Evolutionary conservation across 495 filamentous ascomycete species (phyloP), one percentile per base, ranked within the genome.

Genomic region (Penicillium manginii): DNA sequence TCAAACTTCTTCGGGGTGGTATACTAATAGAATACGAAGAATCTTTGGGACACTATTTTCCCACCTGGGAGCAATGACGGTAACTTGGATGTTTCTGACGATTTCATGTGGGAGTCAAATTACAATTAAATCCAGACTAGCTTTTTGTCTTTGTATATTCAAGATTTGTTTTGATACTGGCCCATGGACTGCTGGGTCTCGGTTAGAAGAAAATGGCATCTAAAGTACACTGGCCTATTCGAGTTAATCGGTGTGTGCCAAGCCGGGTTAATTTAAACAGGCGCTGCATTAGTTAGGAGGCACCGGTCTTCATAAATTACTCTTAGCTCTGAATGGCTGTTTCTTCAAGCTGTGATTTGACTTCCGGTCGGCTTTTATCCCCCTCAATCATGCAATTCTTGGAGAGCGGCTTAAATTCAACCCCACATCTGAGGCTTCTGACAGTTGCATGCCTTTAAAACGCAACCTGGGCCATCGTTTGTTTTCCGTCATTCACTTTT

Each of bases 101-200:
- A 29, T 4, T 29, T 7, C 9, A 29, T 29, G 26, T 29, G 26
- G 26, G 26, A 29, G 26, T 29, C 26, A 4, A 29, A 29, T 29
- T 29, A 29, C 26, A 29, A 29, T 29, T 29, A 8, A 29, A 29
- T 8, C 0, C 4, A 5, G 5, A 29, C 5, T 8, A 4, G 26
- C 26, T 29, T 29, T 29, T 29, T 7, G 26, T 8, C 26, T 29
- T 29, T 8, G 3, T 29, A 29, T 29, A 29, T 29, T n/a, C n/a
- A n/a, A n/a, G n/a, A n/a, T n/a, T n/a, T n/a, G n/a, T n/a, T n/a
- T n/a, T n/a, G n/a, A n/a, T n/a, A n/a, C n/a, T n/a, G n/a, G n/a
- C n/a, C n/a, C n/a, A n/a, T n/a, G n/a, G n/a, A n/a, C 26, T 29
- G 0, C 3, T 29, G 26, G 26, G 6, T 74, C 4, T 37, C 35